Evolutionary conservation across 495 filamentous ascomycete species (phyloP), one percentile per base, ranked within the genome.

Genomic region (Aspergillus steynii): DNA sequence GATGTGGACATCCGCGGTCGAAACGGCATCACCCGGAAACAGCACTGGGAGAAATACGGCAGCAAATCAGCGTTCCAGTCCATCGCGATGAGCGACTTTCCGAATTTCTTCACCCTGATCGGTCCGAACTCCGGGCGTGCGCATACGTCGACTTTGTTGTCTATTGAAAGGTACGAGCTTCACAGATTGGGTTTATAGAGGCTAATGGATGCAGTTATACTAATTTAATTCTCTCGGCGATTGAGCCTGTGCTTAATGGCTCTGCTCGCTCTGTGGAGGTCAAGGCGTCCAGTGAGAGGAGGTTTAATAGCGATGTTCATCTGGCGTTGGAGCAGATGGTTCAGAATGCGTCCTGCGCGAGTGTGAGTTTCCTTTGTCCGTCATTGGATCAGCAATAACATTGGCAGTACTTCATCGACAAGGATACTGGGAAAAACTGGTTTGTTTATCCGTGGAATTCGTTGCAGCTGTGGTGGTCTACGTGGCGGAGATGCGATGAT

Each of bases 131-230:
- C 68, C 0, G 68, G 69, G 3, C 55, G 62, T 26, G 50, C 64
- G 4, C 62, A 71, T 56, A 71, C 63, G 2, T 69, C 63, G 6
- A 42, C 47, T 46, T 52, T 64, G 5, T 57, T 86, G 80, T 78
- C 77, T 15, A 74, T 83, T 53, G 75, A 85, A n/a, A 70, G 70
- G 60, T 90, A 80, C 56, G 32, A n/a, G 1, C 10, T 46, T 56
- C 32, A n/a, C n/a, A n/a, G n/a, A n/a, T n/a, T n/a, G n/a, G n/a
- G n/a, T n/a, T n/a, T n/a, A n/a, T n/a, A n/a, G n/a, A n/a, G n/a
- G 28, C 25, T 45, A 45, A 10, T 15, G 42, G 32, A 28, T 29
- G 26, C 15, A 65, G 62, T 55, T 32, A 54, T 5, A 58, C 58
- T 10, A 45, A 65, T 12, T 46, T 65, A 54, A 52, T 61, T 42